Evolutionary conservation across 2,329 filamentous ascomycete species (phyloP), one percentile per base, ranked within the genome.

Genomic region (Trichoderma sp.): DNA sequence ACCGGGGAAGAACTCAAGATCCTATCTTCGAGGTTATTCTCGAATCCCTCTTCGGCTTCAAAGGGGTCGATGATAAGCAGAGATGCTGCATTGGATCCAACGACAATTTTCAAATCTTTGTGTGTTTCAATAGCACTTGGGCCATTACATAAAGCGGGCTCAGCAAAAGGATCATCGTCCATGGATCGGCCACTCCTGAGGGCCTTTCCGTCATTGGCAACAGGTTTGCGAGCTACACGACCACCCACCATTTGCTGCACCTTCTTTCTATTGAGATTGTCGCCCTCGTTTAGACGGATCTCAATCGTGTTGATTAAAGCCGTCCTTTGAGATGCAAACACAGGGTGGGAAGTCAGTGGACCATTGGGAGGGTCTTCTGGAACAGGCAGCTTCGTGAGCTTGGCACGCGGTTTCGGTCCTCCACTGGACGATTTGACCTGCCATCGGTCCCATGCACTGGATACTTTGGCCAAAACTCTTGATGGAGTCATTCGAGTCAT

Each of bases 1-100:
- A 77, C 71, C 6, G 80, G 80, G 22, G 71, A 73, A 37, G 72
- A 75, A 32, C 71, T 75, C 70, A 82, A 74, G 67, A 81, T 74
- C 15, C 80, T 78, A 73, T 78, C 75, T 52, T 79, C 75, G 68
- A 82, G 76, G 64, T 80, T 72, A 64, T 73, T 72, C 50, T 80
- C 77, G 65, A 82, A 81, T 56, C 73, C 77, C 37, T 71, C 70
- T 70, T 82, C 81, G 5, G 75, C 70, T n/a, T 77, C 75, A 69
- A 83, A 80, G 68, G 75, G 76, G 34, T 71, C 58, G 19, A 56
- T 56, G 22, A 53, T 64, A 5, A 67, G 52, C 27, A 59, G 34
- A 53, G 61, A 37, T 15, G 56, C 19, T 42, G 13, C 53, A 9
- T 53, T 50, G 13, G 67, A 45, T 10, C 64, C 53, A 29, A 53